phyloP scores from a whole-genome alignment of 495 filamentous ascomycete genomes.

The Hypoxylon crocopeplum region DNA sequence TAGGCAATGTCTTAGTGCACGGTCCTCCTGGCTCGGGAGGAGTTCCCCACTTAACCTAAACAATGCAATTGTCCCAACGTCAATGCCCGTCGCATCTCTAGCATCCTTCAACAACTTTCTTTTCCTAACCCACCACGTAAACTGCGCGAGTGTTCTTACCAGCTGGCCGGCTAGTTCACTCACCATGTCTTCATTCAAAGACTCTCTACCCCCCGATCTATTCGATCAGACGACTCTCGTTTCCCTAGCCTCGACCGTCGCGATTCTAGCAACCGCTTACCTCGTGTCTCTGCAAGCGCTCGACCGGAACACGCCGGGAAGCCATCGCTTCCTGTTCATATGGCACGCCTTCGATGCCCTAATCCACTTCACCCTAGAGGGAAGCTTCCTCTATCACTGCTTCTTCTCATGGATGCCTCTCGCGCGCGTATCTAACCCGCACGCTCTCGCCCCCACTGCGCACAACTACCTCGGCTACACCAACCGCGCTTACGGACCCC shows the following conservation, averaged over 20 bases:
- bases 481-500: slow-evolving; percentile 73
- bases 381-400: slow-evolving; percentile 89
- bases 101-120: neutral
- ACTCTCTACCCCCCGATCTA: slow-evolving; percentile 48
- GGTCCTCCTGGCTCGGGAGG: too few species aligned
- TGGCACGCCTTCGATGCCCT: slow-evolving; percentile 95
- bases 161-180: neutral
- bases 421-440: slow-evolving; percentile 35
- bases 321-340: slow-evolving; percentile 78
- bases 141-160: neutral
- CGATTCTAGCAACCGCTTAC: slow-evolving; percentile 56
- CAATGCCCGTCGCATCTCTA: too few species aligned
- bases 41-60: too few species aligned
- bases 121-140: neutral
- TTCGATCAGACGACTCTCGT: slow-evolving; percentile 61
- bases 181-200: slow-evolving; percentile 30
- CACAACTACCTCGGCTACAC: slow-evolving; percentile 50
- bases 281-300: slow-evolving; percentile 52
- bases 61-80: too few species aligned
- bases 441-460: slow-evolving; percentile 45
- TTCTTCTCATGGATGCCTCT: slow-evolving; percentile 74
- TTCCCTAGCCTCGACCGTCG: slow-evolving; percentile 58
- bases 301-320: slow-evolving; percentile 39
- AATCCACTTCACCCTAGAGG: slow-evolving; percentile 88
- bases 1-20: too few species aligned